Evolutionary conservation across 176 grass and related monocot species (phyloP).

Genomic region (Thalia dealbata): DNA sequence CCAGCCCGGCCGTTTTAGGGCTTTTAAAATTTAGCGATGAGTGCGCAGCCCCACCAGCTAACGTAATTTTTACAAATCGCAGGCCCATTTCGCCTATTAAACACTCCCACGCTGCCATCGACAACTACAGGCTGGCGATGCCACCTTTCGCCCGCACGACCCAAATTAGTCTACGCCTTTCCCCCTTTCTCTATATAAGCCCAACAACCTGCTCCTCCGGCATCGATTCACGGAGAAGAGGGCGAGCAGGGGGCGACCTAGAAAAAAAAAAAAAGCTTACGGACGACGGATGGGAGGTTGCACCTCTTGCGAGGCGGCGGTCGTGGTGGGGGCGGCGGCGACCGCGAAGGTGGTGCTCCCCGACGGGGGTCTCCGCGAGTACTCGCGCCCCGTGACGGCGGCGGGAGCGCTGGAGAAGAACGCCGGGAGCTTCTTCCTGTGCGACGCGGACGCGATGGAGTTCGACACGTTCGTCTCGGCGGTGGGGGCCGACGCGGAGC

Average conservation of each 20-base stretch:
- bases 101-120: background rate
- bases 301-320: background rate
- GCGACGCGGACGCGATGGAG: slow-evolving; percentile 77
- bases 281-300: slow-evolving; percentile 9
- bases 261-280: too few species aligned
- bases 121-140: background rate
- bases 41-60: background rate
- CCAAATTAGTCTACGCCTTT: background rate
- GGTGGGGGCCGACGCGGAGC: slow-evolving; percentile 22
- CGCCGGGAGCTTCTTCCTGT: slow-evolving; percentile 40
- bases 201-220: background rate
- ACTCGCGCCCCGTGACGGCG: slow-evolving; percentile 29
- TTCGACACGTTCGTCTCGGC: slow-evolving; percentile 35
- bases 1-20: too few species aligned
- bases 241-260: too few species aligned
- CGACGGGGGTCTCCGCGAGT: slow-evolving; percentile 54
- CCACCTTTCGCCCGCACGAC: background rate
- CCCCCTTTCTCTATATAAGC: background rate
- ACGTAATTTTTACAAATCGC: background rate
- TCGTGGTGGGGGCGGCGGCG: background rate
- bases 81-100: background rate
- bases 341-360: slow-evolving; percentile 48
- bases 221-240: too few species aligned
- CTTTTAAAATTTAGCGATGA: background rate
- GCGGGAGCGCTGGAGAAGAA: slow-evolving; percentile 34